Evolutionary conservation across 2,329 filamentous ascomycete species (phyloP).

Genomic region (Fusarium odoratissimum): DNA sequence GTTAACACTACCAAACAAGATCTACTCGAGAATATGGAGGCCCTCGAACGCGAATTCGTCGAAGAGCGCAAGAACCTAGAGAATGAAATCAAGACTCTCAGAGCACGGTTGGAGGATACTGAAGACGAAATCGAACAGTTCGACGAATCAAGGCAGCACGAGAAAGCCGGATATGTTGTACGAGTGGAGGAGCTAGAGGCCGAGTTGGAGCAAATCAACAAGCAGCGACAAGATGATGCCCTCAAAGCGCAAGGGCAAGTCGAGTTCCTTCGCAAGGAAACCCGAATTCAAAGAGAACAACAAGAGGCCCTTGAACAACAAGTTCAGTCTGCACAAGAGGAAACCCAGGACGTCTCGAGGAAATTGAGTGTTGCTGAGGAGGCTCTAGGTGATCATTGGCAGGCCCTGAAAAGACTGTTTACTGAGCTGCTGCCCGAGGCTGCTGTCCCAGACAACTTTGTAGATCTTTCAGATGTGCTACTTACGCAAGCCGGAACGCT

Average conservation of each 20-base stretch:
- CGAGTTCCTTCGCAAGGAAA: slow-evolving; percentile 71
- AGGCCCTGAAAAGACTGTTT: slow-evolving; percentile 69
- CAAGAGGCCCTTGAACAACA: slow-evolving; percentile 69
- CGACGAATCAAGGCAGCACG: slow-evolving; percentile 84
- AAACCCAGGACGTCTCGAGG: slow-evolving; percentile 62
- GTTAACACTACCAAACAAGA: slow-evolving; percentile 93
- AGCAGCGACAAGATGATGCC: slow-evolving; percentile 67
- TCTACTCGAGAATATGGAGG: slow-evolving; percentile 93
- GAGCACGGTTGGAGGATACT: slow-evolving; percentile 82
- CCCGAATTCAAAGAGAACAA: slow-evolving; percentile 68
- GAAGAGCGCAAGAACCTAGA: slow-evolving; percentile 87
- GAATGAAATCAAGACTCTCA: slow-evolving; percentile 80
- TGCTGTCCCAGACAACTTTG: slow-evolving; percentile 64
- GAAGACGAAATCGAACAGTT: slow-evolving; percentile 93
- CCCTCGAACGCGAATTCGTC: slow-evolving; percentile 87
- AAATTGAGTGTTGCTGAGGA: slow-evolving; percentile 64
- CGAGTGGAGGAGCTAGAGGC: slow-evolving; percentile 74
- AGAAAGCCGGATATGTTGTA: slow-evolving; percentile 77
- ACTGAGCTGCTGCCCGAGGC: slow-evolving; percentile 66
- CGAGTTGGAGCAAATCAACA: slow-evolving; percentile 74
- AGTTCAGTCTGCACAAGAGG: slow-evolving; percentile 66
- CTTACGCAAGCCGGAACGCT: slow-evolving; percentile 68
- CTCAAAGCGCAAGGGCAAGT: slow-evolving; percentile 71
- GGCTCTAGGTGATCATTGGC: slow-evolving; percentile 62
- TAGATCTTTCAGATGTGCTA: slow-evolving; percentile 70